A percentile compares a stretch with the other conserved stretches of the same genome.
phyloP scores from a whole-genome alignment of 805 yeast species.

The Starmera dryadoides region DNA sequence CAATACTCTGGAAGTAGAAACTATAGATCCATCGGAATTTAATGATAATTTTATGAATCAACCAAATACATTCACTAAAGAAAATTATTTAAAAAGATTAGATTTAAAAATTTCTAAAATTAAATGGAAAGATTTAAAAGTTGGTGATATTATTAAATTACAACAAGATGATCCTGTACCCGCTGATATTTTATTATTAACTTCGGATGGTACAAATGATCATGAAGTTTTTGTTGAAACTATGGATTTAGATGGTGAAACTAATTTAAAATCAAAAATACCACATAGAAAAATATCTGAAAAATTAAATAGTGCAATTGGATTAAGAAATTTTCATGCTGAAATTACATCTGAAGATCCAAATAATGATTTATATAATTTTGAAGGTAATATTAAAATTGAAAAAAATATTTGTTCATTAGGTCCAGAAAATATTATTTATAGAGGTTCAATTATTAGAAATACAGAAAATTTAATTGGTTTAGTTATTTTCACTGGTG shows the following conservation, averaged over 20 bases:
- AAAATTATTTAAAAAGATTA: conserved; percentile 19
- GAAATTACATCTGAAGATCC: conserved; percentile 81
- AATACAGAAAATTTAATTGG: conserved; percentile 76
- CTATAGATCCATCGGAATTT: not conserved
- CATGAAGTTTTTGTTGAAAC: conserved; percentile 81
- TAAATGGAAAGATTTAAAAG: conserved; percentile 71
- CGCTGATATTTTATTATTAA: conserved; percentile 74
- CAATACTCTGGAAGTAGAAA: too few relatives aligned
- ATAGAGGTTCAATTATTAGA: conserved; percentile 85
- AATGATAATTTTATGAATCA: conserved; percentile 3
- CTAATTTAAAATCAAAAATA: conserved; percentile 70
- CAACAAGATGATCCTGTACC: conserved; percentile 89
- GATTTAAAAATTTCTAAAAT: conserved; percentile 16
- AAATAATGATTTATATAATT: conserved; percentile 82
- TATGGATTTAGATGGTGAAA: conserved; percentile 97
- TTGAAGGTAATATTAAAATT: conserved; percentile 65
- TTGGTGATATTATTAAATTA: conserved; percentile 79
- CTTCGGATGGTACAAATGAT: conserved; percentile 49
- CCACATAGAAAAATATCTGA: conserved; percentile 62
- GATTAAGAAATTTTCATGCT: conserved; percentile 42
- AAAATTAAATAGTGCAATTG: conserved; percentile 39
- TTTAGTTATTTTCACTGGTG: conserved; percentile 86
- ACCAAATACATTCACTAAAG: conserved; percentile 21
- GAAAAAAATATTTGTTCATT: conserved; percentile 43
- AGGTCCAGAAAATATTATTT: conserved; percentile 75